A percentile compares a stretch with the other conserved stretches of the same genome.
Conservation (phyloP, 2,329 filamentous ascomycete genomes). For the Microcyclospora pomicola region DNA sequence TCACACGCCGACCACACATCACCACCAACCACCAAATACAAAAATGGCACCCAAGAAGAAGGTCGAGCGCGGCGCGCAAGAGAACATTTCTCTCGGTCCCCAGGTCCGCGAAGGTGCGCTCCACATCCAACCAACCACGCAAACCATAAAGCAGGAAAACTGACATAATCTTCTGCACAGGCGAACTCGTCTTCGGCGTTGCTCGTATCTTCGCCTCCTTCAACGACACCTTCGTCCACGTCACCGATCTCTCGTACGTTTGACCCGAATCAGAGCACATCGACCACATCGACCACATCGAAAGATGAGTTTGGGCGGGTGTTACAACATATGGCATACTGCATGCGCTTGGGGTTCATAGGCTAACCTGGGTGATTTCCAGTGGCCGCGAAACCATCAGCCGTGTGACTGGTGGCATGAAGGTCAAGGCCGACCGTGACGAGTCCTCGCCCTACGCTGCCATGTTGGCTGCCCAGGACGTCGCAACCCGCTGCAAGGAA, state of each 20-base stretch:
- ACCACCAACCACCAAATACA: conserved; percentile 24
- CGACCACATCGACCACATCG: conserved; percentile 1
- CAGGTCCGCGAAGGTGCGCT: conserved; percentile 83
- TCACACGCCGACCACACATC: too few relatives aligned
- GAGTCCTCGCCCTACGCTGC: conserved; percentile 99
- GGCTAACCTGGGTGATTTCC: conserved; percentile 57
- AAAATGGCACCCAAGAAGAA: conserved; percentile 93
- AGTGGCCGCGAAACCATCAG: conserved; percentile 99
- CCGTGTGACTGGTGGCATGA: conserved; percentile 99
- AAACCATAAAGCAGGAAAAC: conserved; percentile 6
- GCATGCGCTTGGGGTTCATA: conserved; percentile 23
- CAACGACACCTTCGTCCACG: conserved; percentile 62
- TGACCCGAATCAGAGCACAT: conserved; percentile 6
- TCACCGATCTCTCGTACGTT: conserved; percentile 74
- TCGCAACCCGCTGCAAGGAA: conserved; percentile 80
- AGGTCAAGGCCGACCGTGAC: conserved; percentile 99
- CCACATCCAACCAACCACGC: conserved; percentile 3
- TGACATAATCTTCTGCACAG: conserved; percentile 32
- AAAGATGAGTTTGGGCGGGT: background rate
- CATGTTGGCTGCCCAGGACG: conserved; percentile 96
- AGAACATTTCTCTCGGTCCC: conserved; percentile 97
- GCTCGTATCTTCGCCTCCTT: conserved; percentile 90
- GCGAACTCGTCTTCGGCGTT: conserved; percentile 95
- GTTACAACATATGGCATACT: conserved; percentile 13
- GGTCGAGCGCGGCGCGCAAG: conserved; percentile 61